A percentile compares a stretch with the other conserved stretches of the same genome.
phyloP scores from a whole-genome alignment of 225 moss, liverwort and hornwort genomes.

The Pseudoscleropodium purum region DNA sequence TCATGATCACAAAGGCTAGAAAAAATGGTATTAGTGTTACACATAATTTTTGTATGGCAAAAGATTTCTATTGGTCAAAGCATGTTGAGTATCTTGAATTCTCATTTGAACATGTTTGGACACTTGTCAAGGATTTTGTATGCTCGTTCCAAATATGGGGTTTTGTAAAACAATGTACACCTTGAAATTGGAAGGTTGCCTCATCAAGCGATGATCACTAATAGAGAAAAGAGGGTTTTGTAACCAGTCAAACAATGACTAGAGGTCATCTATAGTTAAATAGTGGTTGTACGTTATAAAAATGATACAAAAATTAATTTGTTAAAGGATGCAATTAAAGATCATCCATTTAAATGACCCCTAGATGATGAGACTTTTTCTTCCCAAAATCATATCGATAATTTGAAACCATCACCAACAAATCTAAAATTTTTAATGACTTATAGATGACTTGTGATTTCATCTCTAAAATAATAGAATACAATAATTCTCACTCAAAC shows the following conservation, averaged over 20 bases:
- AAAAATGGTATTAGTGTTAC: accelerated
- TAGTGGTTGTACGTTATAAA: too few relatives aligned
- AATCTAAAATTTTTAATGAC: neutral
- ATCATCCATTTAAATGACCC: too few relatives aligned
- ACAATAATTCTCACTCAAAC: neutral
- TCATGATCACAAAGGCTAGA: neutral
- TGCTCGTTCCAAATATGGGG: accelerated
- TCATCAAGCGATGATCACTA: neutral
- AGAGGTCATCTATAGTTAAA: too few relatives aligned
- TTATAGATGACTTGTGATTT: neutral
- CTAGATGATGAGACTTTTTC: neutral
- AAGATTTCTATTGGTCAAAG: neutral
- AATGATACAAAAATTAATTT: too few relatives aligned
- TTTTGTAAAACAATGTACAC: neutral
- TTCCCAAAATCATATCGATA: neutral
- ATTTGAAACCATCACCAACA: neutral
- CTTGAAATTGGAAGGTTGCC: neutral
- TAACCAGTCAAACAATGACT: too few relatives aligned
- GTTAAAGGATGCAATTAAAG: too few relatives aligned
- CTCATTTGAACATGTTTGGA: accelerated
- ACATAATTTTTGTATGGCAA: neutral
- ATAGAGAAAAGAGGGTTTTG: too few relatives aligned
- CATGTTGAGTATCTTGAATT: neutral
- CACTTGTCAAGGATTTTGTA: too few relatives aligned
- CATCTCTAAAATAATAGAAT: neutral